These are phyloP conservation scores for Glomus cerebriforme DNA, from an alignment of 192 early-diverging fungal genomes.

Conservation along the genomic window DNA sequence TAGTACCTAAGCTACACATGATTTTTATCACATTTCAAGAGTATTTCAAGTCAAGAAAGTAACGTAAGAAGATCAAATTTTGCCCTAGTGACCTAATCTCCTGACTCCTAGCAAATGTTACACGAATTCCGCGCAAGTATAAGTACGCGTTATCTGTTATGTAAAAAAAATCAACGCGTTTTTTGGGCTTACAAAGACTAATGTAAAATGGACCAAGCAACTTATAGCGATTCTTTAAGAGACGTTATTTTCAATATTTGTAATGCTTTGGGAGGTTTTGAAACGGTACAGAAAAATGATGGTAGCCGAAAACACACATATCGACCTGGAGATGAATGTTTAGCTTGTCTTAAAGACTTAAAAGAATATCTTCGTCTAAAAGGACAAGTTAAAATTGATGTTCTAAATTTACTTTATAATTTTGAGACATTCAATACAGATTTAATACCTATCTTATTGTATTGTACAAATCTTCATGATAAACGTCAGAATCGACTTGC, in stretches of 20 bases:
- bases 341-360: background rate
- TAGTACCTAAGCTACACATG: too few species aligned
- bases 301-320: background rate
- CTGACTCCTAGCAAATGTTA: too few species aligned
- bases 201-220: background rate
- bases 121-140: too few species aligned
- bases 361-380: background rate
- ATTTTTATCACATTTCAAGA: too few species aligned
- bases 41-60: too few species aligned
- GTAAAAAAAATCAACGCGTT: too few species aligned
- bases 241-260: background rate
- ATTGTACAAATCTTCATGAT: background rate
- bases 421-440: background rate
- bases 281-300: background rate
- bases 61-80: too few species aligned
- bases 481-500: background rate
- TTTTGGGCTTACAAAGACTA: background rate
- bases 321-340: background rate
- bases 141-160: too few species aligned
- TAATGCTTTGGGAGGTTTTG: background rate
- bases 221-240: background rate
- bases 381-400: background rate
- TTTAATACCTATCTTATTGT: background rate
- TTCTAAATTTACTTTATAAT: background rate
- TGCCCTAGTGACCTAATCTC: too few species aligned